Percentiles rank a stretch among this genome's conserved stretches.
Evolutionary conservation across 164 flowering plant species (phyloP).

Genomic region (Aristolochia fimbriata): DNA sequence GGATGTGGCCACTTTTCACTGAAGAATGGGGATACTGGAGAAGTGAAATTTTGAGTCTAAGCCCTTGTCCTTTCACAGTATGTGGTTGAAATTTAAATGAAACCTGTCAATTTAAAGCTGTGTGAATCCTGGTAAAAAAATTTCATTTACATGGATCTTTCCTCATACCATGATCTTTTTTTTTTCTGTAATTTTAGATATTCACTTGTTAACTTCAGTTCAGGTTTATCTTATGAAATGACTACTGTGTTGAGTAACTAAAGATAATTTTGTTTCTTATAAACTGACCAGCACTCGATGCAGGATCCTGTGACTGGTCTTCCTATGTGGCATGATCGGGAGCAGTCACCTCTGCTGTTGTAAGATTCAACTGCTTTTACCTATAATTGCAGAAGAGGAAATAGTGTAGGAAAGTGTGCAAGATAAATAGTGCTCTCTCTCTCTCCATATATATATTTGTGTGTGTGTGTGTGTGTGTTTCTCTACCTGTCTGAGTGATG

Average conservation of each 20-base stretch:
- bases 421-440: too few relatives aligned
- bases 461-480: too few relatives aligned
- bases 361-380: conserved; percentile 27
- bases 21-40: conserved; percentile 91
- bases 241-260: too few relatives aligned
- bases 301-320: conserved; percentile 95
- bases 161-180: not conserved
- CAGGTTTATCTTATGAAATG: too few relatives aligned
- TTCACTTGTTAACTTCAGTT: not conserved
- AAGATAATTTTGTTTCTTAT: not conserved
- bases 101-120: not conserved
- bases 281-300: conserved; percentile 11
- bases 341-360: conserved; percentile 60
- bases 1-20: conserved; percentile 99
- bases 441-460: too few relatives aligned
- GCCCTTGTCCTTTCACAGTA: conserved; percentile 73
- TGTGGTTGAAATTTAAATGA: conserved; percentile 9
- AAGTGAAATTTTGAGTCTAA: conserved; percentile 46
- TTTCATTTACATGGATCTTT: too few relatives aligned
- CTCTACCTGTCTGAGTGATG: too few relatives aligned
- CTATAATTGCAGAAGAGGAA: too few relatives aligned
- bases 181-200: not conserved
- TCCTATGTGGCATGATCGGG: conserved; percentile 66
- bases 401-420: too few relatives aligned
- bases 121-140: not conserved